Conservation (phyloP, 2,329 filamentous ascomycete species). For the Fusarium annulatum region DNA sequence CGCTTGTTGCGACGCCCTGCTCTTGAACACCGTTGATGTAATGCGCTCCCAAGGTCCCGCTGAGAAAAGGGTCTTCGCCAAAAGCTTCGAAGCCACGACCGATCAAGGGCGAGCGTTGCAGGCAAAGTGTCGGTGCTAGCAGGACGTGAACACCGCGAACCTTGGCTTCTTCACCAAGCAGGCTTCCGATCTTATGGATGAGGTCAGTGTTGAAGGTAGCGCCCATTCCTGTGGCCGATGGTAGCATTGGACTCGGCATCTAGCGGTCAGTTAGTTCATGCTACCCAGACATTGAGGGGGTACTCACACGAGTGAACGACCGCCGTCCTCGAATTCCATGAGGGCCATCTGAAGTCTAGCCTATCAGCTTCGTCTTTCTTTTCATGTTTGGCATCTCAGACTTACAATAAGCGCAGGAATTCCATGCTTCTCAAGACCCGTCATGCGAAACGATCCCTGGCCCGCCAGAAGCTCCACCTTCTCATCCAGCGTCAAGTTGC, state of each 20-base stretch:
- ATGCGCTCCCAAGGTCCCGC: conserved; percentile 49
- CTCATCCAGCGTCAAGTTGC: conserved; percentile 33
- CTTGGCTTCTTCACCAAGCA: conserved; percentile 64
- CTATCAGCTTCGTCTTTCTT: not conserved
- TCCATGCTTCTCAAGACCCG: conserved; percentile 12
- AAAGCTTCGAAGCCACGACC: conserved; percentile 57
- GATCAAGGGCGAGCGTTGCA: conserved; percentile 56
- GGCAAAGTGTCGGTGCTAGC: conserved; percentile 51
- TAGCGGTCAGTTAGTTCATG: not conserved
- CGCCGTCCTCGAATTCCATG: conserved; percentile 39
- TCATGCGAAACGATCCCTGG: conserved; percentile 38
- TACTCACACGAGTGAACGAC: conserved; percentile 36
- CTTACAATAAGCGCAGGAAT: conserved; percentile 36
- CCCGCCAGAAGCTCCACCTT: conserved; percentile 38
- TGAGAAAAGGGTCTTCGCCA: conserved; percentile 55
- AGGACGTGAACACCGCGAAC: conserved; percentile 76
- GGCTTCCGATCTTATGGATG: conserved; percentile 65
- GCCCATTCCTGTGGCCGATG: conserved; percentile 56
- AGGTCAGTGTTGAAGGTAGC: conserved; percentile 71
- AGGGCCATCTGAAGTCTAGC: conserved; percentile 36
- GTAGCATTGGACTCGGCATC: conserved; percentile 54
- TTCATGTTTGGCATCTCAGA: rapidly evolving
- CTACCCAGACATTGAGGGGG: rapidly evolving
- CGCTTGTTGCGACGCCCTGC: conserved; percentile 52
- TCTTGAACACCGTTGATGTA: conserved; percentile 53